phyloP scores from a whole-genome alignment of 257 asterid genomes.

The Lycium ferocissimum region DNA sequence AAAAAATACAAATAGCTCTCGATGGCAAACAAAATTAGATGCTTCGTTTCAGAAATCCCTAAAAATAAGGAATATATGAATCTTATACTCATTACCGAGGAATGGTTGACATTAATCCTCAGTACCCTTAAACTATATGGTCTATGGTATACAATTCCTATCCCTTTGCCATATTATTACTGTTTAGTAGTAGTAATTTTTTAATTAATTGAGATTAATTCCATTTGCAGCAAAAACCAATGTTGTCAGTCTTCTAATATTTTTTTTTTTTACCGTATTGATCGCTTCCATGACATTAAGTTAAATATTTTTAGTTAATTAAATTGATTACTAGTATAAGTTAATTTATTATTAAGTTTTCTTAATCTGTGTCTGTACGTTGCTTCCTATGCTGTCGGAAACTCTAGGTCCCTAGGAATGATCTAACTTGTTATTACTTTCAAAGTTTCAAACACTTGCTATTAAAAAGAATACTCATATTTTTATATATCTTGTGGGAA shows the following conservation, averaged over 20 bases:
- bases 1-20: neutral
- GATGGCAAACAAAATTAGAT: neutral
- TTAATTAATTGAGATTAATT: neutral
- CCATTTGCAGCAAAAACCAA: neutral
- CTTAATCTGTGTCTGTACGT: neutral
- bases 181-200: too few species aligned
- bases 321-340: neutral
- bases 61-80: conserved; percentile 13
- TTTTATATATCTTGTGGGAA: neutral
- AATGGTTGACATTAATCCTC: conserved; percentile 49
- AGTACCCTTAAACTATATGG: neutral
- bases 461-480: too few species aligned
- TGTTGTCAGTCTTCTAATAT: conserved; percentile 28
- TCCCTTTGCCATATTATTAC: too few species aligned
- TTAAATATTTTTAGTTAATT: neutral
- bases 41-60: conserved; percentile 18
- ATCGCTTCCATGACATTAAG: conserved; percentile 24
- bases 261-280: neutral
- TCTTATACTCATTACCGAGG: conserved; percentile 38
- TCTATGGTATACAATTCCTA: too few species aligned
- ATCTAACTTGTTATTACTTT: neutral
- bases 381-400: conserved; percentile 41
- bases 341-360: neutral
- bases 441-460: too few species aligned
- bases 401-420: conserved; percentile 17